Percentiles rank a stretch among this genome's conserved stretches.
Conservation (phyloP, 345 rosid genomes). For the Eucalyptus tenuipes region DNA sequence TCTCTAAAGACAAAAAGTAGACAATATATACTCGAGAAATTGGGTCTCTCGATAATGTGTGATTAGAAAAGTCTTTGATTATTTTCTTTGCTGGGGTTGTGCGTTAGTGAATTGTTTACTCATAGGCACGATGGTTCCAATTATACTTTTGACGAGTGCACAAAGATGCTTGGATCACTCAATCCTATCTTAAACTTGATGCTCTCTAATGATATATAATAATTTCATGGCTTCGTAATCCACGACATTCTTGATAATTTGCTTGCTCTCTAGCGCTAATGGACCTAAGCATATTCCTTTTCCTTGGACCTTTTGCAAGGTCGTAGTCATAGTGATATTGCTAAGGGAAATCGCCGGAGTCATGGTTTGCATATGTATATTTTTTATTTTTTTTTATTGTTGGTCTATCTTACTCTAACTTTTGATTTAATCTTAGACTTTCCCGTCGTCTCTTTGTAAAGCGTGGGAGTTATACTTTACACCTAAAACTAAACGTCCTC, state of each 20-base stretch:
- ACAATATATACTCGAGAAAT: not conserved
- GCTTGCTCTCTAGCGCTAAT: not conserved
- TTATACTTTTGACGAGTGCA: not conserved
- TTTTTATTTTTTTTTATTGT: too few species aligned
- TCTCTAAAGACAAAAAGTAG: not conserved
- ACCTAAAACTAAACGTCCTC: accelerated
- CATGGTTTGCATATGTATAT: not conserved
- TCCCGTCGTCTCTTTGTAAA: accelerated
- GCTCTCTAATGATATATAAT: not conserved
- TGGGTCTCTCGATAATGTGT: not conserved
- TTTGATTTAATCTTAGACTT: accelerated
- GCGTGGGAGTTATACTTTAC: accelerated
- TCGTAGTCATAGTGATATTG: not conserved
- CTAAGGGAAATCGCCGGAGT: not conserved
- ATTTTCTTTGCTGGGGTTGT: not conserved
- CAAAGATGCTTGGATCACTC: not conserved
- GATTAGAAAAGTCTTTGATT: not conserved
- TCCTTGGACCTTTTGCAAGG: not conserved
- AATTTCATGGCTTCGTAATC: not conserved
- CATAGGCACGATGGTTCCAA: not conserved
- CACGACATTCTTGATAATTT: not conserved
- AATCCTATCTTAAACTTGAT: not conserved
- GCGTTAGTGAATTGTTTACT: not conserved
- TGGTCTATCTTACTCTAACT: too few species aligned
- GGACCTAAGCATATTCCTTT: not conserved